Base-by-base conservation (phyloP, 805 yeast species). In the Wickerhamiella bombiphila region DNA sequence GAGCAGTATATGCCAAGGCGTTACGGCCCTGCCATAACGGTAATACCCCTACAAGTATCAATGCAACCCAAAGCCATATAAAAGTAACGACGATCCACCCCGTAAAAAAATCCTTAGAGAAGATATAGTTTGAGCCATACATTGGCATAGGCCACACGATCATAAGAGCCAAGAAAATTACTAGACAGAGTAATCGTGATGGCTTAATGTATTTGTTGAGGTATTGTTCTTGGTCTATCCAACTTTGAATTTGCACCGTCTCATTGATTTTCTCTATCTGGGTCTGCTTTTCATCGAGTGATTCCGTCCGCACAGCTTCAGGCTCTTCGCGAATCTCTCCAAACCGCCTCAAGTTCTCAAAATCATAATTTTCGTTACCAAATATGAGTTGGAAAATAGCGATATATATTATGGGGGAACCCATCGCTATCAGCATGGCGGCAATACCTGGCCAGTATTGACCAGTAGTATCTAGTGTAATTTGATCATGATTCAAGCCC, bases 121-220 rank as follows among this genome's bases (percentile, higher is more conserved):
- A 83, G 31, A 82, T 63, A 52, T 83, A 83, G 2, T 69, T 65
- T 4, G 77, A 53, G 22, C 93, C 95, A 55, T 76, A 82, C 88
- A 83, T 76, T 47, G 94, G 93, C 82, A 82, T 79, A 51, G 94
- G 94, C 86, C 91, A 81, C 22, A 83, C 51, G 18, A 83, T 66
- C 22, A 81, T 59, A 35, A 82, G 60, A 35, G 76, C 64, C 7
- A 80, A 47, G 5, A 81, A 73, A 47, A 80, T 63, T 32, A 68
- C 59, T 3, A 70, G 55, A 54, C 86, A 76, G 32, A 79, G 59
- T 39, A 59, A 61, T 26, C 70, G 68, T 2, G 85, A 86, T 29
- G 61, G 59, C 48, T 68, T 75, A 37, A 79, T 67, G 7, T 81
- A 73, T 49, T 60, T 69, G 38, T 59, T 56, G 44, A 82, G 65